Percentiles rank a stretch among this genome's conserved stretches.
phyloP scores from a whole-genome alignment of 2,329 filamentous ascomycete species.

The Penicillium sp. region DNA sequence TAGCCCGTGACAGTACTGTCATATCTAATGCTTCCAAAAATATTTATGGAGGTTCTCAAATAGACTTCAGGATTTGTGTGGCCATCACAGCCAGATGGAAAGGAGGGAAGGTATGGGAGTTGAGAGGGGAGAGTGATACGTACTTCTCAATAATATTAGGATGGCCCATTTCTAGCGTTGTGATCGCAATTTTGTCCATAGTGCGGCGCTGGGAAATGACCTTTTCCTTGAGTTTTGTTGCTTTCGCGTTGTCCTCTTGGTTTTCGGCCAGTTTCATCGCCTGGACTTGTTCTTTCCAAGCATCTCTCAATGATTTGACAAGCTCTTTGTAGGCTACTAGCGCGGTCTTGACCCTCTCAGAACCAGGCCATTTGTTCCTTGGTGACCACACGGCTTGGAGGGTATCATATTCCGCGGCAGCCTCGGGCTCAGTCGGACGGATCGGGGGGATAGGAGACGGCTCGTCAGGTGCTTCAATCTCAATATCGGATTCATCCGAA shows the following conservation, averaged over 20 bases:
- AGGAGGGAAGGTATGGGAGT: conserved; percentile 15
- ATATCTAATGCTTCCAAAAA: conserved; percentile 27
- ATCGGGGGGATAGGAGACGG: conserved; percentile 53
- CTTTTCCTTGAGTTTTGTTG: conserved; percentile 54
- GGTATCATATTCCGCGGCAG: conserved; percentile 56
- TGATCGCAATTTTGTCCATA: conserved; percentile 51
- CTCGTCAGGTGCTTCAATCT: conserved; percentile 52
- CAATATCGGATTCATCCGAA: conserved; percentile 50
- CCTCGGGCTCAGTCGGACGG: conserved; percentile 53
- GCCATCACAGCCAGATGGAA: conserved; percentile 27
- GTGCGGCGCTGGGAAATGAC: conserved; percentile 58
- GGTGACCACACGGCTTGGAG: conserved; percentile 61
- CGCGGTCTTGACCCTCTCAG: conserved; percentile 53
- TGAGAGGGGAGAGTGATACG: conserved; percentile 26
- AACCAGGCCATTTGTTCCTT: conserved; percentile 49
- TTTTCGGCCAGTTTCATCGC: conserved; percentile 58
- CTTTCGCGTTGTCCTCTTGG: conserved; percentile 53
- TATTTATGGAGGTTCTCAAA: conserved; percentile 38
- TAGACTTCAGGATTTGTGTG: conserved; percentile 36
- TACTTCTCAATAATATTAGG: conserved; percentile 51
- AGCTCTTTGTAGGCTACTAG: conserved; percentile 59
- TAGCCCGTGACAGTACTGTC: conserved; percentile 26
- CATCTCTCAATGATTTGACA: conserved; percentile 58
- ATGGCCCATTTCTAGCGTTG: conserved; percentile 45
- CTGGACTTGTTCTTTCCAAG: conserved; percentile 58